Base-by-base conservation (phyloP, 495 filamentous ascomycete species). In the Penicillium antarcticum region DNA sequence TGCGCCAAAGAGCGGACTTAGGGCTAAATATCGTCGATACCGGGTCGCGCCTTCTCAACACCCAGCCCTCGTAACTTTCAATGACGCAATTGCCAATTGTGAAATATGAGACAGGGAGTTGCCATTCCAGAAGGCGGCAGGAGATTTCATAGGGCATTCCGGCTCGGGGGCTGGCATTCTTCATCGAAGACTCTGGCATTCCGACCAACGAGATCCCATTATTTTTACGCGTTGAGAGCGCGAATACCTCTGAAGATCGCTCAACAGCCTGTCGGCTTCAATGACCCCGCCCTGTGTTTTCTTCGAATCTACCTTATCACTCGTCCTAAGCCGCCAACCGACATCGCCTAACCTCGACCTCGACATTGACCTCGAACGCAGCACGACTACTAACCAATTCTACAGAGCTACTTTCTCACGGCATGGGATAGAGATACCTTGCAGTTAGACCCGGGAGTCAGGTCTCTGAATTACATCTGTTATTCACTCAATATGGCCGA, bases 131-230 rank as follows among this genome's bases (percentile, higher is more conserved):
- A 55, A 56, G 49, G 29, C 38, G 57, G 52, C 40, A 24, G 59
- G 54, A 18, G 23, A 49, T 59, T 67, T 56, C 35, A 33, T 34
- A 12, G 26, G 32, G 57, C 60, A 66, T 66, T 66, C 62, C 57
- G 18, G 29, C 45, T 46, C 29, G 52, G 55, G 45, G 56, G 60
- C 44, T 55, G 42, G 46, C 62, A 74, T 74, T 74, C 71, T 53
- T 65, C 56, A 62, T 54, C 58, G 56, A 56, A 48, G 50, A 44
- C 55, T 31, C 55, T 62, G 45, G 45, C 68, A 74, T 70, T 68
- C 69, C 68, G 65, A 44, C 48, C 53, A 55, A 48, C 48, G 40
- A 51, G 53, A 48, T 31, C 45, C 38, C 45, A 34, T 24, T 63
- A 69, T 69, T 56, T 56, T 70, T 66, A 66, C 57, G 56, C 56